Evolutionary conservation across 1,284 basidiomycete species (phyloP), one percentile per base, ranked within the genome.

Genomic region (Takashimella tepidaria): DNA sequence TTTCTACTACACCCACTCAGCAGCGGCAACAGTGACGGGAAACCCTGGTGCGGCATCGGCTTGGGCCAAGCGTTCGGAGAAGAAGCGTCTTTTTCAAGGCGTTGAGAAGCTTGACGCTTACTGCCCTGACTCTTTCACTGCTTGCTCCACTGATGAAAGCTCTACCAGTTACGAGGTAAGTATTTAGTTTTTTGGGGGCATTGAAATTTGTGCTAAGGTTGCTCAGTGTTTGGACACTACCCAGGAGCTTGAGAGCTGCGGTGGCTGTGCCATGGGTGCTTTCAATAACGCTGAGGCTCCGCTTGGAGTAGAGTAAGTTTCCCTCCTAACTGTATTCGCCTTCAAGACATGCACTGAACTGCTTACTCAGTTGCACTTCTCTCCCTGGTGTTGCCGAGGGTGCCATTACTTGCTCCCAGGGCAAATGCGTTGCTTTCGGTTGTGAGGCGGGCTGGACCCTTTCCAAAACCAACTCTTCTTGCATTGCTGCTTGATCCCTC

Each of bases 231-330:
- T 58, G 13, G 57, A 58, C 41, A 52, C 47, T 10, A 5, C 47
- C 3, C 31, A 31, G 26, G 57, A 58, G 37, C 46, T 58, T 25
- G 57, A 58, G 22, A 45, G 41, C 13, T 58, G 57, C 47, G 57
- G 57, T 19, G 57, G 57, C 5, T 58, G 57, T 24, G 10, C 44
- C 16, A 23, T 31, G 21, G 57, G 57, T 20, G 23, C 31, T 4
- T 53, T 41, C 26, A 25, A 45, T 11, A 8, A 13, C 22, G 19
- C 27, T n/a, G 41, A 54, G 13, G 23, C 41, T 16, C 46, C 48
- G 12, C 41, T 47, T 4, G 51, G 51, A 8, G 21, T 37, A 21
- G 51, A 52, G 51, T 52, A 23, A 41, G 51, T 47, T 8, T 8
- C 16, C 10, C 31, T 37, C 16, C 16, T 16, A 8, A 8, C 31